Base-by-base conservation (phyloP, 495 filamentous ascomycete genomes). In the Penicillium coffeae region DNA sequence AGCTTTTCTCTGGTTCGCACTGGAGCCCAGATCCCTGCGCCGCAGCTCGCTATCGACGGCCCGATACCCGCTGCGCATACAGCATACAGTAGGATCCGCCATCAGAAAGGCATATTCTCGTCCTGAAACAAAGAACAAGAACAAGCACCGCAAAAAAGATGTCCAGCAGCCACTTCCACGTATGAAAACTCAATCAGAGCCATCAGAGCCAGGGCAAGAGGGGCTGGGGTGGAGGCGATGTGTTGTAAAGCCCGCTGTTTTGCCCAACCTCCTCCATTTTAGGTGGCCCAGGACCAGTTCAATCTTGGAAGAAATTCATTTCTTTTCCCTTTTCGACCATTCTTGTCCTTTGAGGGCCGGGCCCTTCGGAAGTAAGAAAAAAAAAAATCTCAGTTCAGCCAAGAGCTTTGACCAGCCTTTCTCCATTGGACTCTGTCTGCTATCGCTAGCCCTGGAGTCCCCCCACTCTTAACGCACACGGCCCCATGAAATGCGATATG, bases 21-120 rank as follows among this genome's bases (percentile, higher is more conserved):
- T n/a, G n/a, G n/a, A n/a, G 25, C 25, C 52, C 39, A 46, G 56
- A 63, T 61, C 58, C 60, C 60, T 63, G 60, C 54, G 51, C 50
- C 53, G 56, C 56, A 57, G 57, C 25, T 30, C 25, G 25, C 60
- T 63, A 63, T 63, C 60, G 60, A 63, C 60, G 60, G 60, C 54
- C 60, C 60, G 60, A 63, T 61, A 63, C 60, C 60, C 60, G 60
- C 60, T 58, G 60, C 54, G 50, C 60, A 42, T 42, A 42, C 40
- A 62, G 52, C 55, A 21, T 59, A 63, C 56, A 62, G 59, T 55
- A 59, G 52, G 48, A 45, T 40, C 33, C 48, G 16, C 30, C 47
- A 14, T 2, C 9, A 15, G 22, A 13, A 39, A 47, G 22, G 16
- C 30, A 25, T 35, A 9, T 22, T n/a, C 19, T 22, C n/a, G 2